Evolutionary conservation across 2,329 filamentous ascomycete species (phyloP).

Genomic region (Boeremia lycopersici): DNA sequence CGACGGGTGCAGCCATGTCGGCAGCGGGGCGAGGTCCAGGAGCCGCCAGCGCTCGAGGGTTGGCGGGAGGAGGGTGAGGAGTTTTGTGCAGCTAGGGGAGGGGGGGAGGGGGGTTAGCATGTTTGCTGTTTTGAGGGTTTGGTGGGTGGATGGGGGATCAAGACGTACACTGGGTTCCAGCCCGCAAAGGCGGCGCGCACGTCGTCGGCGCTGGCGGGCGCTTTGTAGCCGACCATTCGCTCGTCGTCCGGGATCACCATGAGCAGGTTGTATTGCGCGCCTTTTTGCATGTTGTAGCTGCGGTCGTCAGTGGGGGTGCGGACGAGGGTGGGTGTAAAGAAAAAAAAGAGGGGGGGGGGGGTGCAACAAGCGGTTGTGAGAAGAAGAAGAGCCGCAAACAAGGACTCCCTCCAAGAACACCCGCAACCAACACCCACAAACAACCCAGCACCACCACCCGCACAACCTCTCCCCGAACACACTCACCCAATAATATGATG

Average conservation of each 20-base stretch:
- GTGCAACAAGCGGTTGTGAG: no score
- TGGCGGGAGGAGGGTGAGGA: not conserved
- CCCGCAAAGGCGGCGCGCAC: constrained; percentile 61
- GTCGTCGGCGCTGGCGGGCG: constrained; percentile 59
- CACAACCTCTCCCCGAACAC: no score
- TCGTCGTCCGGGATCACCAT: constrained; percentile 42
- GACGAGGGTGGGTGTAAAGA: no score
- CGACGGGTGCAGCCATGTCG: not conserved
- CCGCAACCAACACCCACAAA: no score
- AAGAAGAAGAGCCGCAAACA: no score
- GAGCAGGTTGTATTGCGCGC: constrained; percentile 58
- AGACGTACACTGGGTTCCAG: constrained; percentile 67
- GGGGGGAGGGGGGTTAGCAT: no score
- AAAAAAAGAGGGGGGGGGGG: no score
- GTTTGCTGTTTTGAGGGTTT: no score
- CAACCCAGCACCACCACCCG: no score
- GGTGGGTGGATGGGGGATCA: no score
- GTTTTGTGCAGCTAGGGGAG: not conserved
- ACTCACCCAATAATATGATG: constrained; percentile 53
- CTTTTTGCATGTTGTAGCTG: constrained; percentile 35
- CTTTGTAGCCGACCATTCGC: constrained; percentile 1
- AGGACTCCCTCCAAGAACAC: no score
- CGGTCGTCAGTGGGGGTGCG: no score
- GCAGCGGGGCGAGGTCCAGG: not conserved
- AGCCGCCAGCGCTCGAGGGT: not conserved